Evolutionary conservation across 768 basidiomycete species (phyloP), one percentile per base, ranked within the genome.

Genomic region (Roridomyces roridus): DNA sequence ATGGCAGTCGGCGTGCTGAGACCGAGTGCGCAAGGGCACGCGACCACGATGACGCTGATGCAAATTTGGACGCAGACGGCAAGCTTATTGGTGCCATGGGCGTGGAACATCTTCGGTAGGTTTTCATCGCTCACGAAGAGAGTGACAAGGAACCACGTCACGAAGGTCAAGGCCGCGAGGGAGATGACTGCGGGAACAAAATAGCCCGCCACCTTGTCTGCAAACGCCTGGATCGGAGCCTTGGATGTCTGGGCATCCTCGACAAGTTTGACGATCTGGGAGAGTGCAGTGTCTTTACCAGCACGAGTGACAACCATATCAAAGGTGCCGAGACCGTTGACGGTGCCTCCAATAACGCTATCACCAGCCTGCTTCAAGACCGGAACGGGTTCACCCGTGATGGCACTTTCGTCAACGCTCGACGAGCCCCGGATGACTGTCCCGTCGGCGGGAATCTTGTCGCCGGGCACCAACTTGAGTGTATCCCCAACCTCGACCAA

Each of bases 171-270:
- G 5, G 83, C 68, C 2, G 94, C 86, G 24, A 98, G 87, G 0
- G 85, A 77, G 66, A 98, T 89, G 66, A 98, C 96, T 25, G 87
- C 76, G 0, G 97, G 97, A 0, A 99, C 96, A 69, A 99, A 98
- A 77, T 89, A 89, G 11, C 97, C 97, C 0, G 97, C 96, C 40
- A 97, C 87, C 49, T 82, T 85, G 73, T 99, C 97, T 4, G 95
- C 95, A 72, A 98, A 97, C 5, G 91, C 92, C 68, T 99, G 97
- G 60, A 99, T 98, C 10, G 97, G 97, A 2, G 97, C 96, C 71
- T 98, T 98, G 55, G 89, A 91, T 4, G 96, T 98, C 74, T 98
- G 97, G 1, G 97, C 97, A 37, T 98, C 95, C 69, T 98, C 96
- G 60, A 99, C 97, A 50, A 98, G 87, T 64, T 87, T 87, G 57